These are phyloP conservation scores for Fusarium denticulatum DNA, from an alignment of 2,329 filamentous ascomycete species.

Conservation along the genomic window DNA sequence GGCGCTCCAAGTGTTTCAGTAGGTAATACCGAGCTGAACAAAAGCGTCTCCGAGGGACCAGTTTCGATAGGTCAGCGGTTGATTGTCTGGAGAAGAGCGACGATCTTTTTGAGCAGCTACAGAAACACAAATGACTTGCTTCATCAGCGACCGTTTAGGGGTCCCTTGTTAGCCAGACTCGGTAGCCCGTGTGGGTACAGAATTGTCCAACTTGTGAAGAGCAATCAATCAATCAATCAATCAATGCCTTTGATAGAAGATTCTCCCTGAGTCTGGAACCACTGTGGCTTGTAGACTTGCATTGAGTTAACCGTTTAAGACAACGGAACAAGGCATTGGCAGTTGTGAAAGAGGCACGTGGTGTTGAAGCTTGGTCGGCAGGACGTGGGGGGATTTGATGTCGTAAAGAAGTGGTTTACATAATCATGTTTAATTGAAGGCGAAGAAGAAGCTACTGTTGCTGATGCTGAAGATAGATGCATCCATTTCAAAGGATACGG, in stretches of 20 bases:
- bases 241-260: not conserved
- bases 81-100: not conserved
- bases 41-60: not conserved
- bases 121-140: not conserved
- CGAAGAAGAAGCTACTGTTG: not conserved
- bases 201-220: slow-evolving; percentile 3
- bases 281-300: slow-evolving; percentile 30
- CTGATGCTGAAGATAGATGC: not conserved
- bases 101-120: not conserved
- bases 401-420: not conserved
- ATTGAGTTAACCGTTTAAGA: not conserved
- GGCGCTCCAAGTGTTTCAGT: not conserved
- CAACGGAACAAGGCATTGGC: slow-evolving; percentile 19
- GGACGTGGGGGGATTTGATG: slow-evolving; percentile 21
- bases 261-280: slow-evolving; percentile 11
- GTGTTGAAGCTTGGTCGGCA: slow-evolving; percentile 34
- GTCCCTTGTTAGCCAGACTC: slow-evolving; percentile 10
- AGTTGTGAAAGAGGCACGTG: slow-evolving; percentile 34
- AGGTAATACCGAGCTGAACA: not conserved
- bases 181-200: not conserved
- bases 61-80: not conserved
- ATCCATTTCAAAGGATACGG: not conserved
- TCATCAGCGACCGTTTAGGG: not conserved
- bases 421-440: slow-evolving; percentile 1
- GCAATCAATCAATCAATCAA: not conserved